Base-by-base conservation (phyloP, 192 early-diverging fungal species). In the Coemansia sp. region DNA sequence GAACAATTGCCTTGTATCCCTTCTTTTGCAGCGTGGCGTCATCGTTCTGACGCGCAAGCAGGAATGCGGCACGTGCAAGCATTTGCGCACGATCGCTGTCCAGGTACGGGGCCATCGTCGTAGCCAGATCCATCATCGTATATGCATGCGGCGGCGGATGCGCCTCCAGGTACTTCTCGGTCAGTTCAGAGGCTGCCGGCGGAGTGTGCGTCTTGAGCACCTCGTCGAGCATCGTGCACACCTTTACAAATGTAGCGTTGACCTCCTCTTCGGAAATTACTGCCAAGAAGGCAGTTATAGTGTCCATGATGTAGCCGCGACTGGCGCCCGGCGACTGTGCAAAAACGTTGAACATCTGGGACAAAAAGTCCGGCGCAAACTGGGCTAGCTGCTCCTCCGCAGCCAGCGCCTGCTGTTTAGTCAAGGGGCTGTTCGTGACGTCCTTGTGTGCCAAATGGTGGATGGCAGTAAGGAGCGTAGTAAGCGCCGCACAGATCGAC, bases 11-110 rank as follows among this genome's bases (percentile, higher is more conserved):
- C 81, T 95, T 95, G 84, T 98, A 98, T 0, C 89, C 92, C 80
- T 94, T 95, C 85, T 98, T 98, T 67, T 97, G 97, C 17, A 97
- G 66, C 13, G 83, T 85, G 0, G 89, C 70, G 57, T 94, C 91
- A 37, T 76, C 81, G 30, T 90, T 75, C 67, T 89, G 86, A 22
- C 60, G 69, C 37, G 64, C 65, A 45, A 73, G 60, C 58, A 68
- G 37, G 13, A 86, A 65, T 0, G 81, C 68, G 10, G 79, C 81
- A 7, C 70, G 76, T 41, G 85, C 63, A 48, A 83, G 69, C 57
- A 82, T 81, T 70, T 89, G 87, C 27, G 87, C 72, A 57, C 86
- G 87, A 31, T 88, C 82, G 10, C 83, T 61, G 59, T 92, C 84
- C 40, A 98, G 84, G 37, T 90, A 87, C 6, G 86, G 84, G 17